phyloP scores from a whole-genome alignment of 164 flowering plant species.

The Litsea cubeba region DNA sequence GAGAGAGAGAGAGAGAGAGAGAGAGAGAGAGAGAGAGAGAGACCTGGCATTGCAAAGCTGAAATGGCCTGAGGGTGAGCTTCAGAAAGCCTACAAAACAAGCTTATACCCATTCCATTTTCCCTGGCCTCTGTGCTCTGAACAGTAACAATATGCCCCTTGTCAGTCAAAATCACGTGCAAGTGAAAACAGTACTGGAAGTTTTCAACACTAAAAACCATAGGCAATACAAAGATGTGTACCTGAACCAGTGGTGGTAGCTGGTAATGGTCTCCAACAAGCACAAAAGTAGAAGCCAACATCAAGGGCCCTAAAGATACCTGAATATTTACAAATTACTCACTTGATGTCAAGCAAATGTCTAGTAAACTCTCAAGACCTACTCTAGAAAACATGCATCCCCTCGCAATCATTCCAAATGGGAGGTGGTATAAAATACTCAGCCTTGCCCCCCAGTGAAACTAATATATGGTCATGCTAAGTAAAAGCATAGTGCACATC shows the following conservation, averaged over 20 bases:
- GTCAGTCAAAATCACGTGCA: background rate
- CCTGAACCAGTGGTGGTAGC: conserved; percentile 96
- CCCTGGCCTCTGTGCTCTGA: conserved; percentile 88
- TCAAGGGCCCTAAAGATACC: conserved; percentile 97
- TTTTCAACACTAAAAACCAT: conserved; percentile 4
- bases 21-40: background rate
- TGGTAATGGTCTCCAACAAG: conserved; percentile 99
- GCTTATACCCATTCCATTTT: conserved; percentile 88
- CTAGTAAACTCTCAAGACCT: background rate
- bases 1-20: conserved; percentile 16
- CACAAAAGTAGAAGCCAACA: conserved; percentile 88
- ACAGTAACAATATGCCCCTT: background rate
- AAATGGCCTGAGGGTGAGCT: conserved; percentile 96
- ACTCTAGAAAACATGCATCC: background rate
- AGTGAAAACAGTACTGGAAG: background rate
- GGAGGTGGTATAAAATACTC: background rate
- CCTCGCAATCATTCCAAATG: background rate
- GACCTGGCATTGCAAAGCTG: conserved; percentile 92
- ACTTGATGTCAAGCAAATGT: background rate
- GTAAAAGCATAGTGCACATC: background rate
- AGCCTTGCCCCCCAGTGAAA: background rate
- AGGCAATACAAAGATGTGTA: conserved; percentile 13
- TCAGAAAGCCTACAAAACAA: conserved; percentile 95
- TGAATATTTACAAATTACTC: conserved; percentile 15
- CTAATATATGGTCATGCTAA: background rate